Base-by-base conservation (phyloP, 2,329 filamentous ascomycete species). In the Myriosclerotinia scirpicola region DNA sequence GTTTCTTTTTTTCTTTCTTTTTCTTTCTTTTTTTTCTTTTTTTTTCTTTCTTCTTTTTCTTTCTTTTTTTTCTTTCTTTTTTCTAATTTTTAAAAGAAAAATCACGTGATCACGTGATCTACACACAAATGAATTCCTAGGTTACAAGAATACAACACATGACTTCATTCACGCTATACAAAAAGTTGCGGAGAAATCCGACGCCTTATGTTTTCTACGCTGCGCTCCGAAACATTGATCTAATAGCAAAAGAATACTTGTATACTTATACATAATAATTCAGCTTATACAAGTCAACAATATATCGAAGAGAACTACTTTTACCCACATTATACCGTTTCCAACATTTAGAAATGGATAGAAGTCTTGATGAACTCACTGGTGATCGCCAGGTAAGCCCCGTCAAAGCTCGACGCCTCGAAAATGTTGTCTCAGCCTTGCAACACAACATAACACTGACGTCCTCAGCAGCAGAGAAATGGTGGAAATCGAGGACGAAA, bases 291-390 rank as follows among this genome's bases (percentile, higher is more conserved):
- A 58, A 50, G 20, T 14, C 36, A 34, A 54, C 12, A 38, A 14
- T 9, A 60, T 52, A 42, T 59, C 30, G 20, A 55, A 46, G 20
- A 30, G 59, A 20, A 20, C 52, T 0, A 11, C 34, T 2, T 40
- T n/a, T 20, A 26, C 8, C 7, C 14, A 53, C 17, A 36, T 53
- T 9, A n/a, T 15, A 63, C 17, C 36, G 9, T 34, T 46, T 38
- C 30, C 8, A 15, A 22, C 2, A 34, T 11, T 60, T 44, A 22
- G 34, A 36, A 46, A 89, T 89, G 86, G 86, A 89, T 79, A 83
- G 85, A 75, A 85, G 83, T 73, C 80, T 89, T 67, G 86, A 88
- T 77, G 86, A 88, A 73, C 86, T 87, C 74, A 87, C 87, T 69
- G 80, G 81, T 69, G 85, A 87, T 73, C 83, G 84, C 71, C 83